Evolutionary conservation across 768 basidiomycete genomes (phyloP).

Genomic region (Lactarius vividus): DNA sequence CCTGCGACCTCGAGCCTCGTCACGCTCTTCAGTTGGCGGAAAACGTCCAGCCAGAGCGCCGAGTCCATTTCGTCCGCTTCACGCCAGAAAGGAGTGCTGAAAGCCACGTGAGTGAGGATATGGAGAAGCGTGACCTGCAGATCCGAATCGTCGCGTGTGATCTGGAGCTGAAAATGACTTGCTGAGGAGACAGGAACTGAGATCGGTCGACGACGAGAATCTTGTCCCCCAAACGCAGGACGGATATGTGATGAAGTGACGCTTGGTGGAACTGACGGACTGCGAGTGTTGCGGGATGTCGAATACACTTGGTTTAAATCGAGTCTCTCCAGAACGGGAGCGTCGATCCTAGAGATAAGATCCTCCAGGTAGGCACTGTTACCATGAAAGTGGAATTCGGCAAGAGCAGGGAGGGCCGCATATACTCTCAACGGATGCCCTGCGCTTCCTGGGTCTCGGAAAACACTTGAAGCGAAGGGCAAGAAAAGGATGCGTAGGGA

Average conservation of each 20-base stretch:
- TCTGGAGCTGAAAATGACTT: neutral
- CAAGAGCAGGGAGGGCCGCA: neutral
- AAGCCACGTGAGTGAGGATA: too few relatives aligned
- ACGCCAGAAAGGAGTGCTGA: neutral
- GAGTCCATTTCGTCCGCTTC: neutral
- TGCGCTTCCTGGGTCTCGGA: too few relatives aligned
- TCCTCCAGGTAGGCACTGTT: neutral
- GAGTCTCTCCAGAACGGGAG: conserved; percentile 1
- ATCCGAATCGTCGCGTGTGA: neutral
- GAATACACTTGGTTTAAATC: too few relatives aligned
- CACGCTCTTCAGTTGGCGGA: neutral
- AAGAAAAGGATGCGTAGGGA: too few relatives aligned
- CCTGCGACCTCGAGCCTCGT: neutral
- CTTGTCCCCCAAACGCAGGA: conserved; percentile 2
- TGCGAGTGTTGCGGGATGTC: too few relatives aligned
- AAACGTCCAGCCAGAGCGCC: neutral
- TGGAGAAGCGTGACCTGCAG: too few relatives aligned
- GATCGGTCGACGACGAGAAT: neutral
- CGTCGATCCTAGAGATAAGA: neutral
- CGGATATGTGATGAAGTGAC: neutral
- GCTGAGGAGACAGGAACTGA: neutral
- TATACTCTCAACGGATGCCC: too few relatives aligned
- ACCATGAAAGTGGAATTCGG: conserved; percentile 8
- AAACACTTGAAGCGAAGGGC: too few relatives aligned
- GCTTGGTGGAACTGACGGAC: conserved; percentile 3